Percentiles rank a stretch among this genome's conserved stretches.
Conservation (phyloP, 345 rosid species). For the Brassica incana region DNA sequence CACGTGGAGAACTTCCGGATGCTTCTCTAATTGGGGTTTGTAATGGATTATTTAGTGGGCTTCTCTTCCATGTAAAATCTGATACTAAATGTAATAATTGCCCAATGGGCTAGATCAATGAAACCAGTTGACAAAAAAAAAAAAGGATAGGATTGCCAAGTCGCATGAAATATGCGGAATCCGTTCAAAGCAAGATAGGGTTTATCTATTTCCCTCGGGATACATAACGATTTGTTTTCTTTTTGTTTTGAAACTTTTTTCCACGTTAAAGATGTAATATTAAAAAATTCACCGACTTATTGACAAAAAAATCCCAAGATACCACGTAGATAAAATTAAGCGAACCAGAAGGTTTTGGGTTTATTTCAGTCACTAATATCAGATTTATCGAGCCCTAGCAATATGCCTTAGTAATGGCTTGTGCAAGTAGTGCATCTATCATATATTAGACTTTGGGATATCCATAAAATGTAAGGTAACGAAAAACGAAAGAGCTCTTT, state of each 20-base stretch:
- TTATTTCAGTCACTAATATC: neutral
- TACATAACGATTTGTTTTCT: slow-evolving; percentile 9
- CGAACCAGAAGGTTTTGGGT: neutral
- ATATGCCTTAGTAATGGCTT: neutral
- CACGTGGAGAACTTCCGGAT: too few relatives aligned
- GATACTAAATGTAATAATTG: too few relatives aligned
- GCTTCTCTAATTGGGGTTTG: too few relatives aligned
- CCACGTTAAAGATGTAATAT: slow-evolving; percentile 5
- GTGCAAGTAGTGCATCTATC: neutral
- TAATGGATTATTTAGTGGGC: too few relatives aligned
- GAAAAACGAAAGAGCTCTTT: neutral
- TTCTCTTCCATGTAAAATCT: too few relatives aligned
- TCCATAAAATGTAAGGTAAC: neutral
- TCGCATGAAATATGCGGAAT: slow-evolving; percentile 31
- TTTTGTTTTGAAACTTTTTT: neutral
- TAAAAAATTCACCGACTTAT: neutral
- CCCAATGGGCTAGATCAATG: too few relatives aligned
- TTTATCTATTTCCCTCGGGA: slow-evolving; percentile 31
- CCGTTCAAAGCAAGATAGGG: slow-evolving; percentile 39
- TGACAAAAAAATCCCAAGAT: neutral
- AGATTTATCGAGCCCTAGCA: neutral
- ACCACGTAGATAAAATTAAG: neutral
- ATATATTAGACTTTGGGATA: neutral
- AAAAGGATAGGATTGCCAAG: slow-evolving; percentile 30
- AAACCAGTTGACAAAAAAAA: neutral